Conservation (phyloP, 192 early-diverging fungal genomes). For the Umbelopsis sp. region DNA sequence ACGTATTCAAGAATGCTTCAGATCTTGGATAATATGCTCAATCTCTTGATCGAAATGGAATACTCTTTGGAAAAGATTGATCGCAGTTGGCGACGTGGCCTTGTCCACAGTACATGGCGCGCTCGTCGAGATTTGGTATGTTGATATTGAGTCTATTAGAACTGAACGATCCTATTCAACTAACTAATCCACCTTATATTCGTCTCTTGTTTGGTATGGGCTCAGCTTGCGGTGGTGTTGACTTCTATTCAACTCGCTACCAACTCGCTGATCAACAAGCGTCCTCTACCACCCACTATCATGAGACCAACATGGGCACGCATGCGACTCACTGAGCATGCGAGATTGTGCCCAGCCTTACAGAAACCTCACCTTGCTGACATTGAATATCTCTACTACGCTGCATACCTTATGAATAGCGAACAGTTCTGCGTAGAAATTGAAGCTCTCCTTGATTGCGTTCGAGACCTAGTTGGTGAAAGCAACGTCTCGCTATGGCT, state of each 20-base stretch:
- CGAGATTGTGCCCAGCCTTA: conserved; percentile 18
- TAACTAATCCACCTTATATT: too few species aligned
- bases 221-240: conserved; percentile 32
- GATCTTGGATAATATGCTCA: conserved; percentile 37
- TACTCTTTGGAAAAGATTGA: conserved; percentile 26
- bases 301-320: conserved; percentile 32
- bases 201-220: too few species aligned
- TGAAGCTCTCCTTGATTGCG: conserved; percentile 26
- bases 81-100: conserved; percentile 27
- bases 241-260: conserved; percentile 36
- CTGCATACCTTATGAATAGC: conserved; percentile 42
- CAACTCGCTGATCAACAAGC: conserved; percentile 35
- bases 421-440: conserved; percentile 41
- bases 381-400: conserved; percentile 35
- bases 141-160: too few species aligned
- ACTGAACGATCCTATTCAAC: too few species aligned
- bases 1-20: conserved; percentile 33
- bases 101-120: conserved; percentile 31
- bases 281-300: conserved; percentile 39
- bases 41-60: conserved; percentile 37
- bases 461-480: conserved; percentile 35
- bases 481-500: conserved; percentile 34
- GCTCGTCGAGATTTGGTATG: conserved; percentile 36
- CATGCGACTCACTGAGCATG: conserved; percentile 23
- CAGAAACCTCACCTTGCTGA: conserved; percentile 17